A percentile compares a stretch with the other conserved stretches of the same genome.
phyloP scores from a whole-genome alignment of 208 protist genomes.

The Leishmania arabica region DNA sequence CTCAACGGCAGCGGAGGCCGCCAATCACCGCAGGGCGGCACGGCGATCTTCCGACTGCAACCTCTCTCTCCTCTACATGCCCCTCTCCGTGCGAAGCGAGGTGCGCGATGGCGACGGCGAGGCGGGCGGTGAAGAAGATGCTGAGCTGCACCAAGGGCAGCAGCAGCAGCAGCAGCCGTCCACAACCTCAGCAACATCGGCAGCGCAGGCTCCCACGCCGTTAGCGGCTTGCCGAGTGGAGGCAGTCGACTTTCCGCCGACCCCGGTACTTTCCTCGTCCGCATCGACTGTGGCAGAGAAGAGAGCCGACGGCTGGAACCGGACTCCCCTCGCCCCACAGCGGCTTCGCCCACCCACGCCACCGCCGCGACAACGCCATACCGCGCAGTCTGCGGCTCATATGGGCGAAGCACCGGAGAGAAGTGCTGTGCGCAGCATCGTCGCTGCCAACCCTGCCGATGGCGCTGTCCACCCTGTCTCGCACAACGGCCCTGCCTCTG shows the following conservation, averaged over 20 bases:
- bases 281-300: neutral
- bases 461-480: neutral
- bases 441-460: neutral
- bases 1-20: neutral
- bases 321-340: neutral
- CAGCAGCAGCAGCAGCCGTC: neutral
- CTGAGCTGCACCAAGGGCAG: neutral
- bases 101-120: neutral
- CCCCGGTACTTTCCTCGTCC: neutral
- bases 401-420: neutral
- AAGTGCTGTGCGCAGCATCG: neutral
- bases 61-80: neutral
- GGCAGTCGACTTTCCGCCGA: neutral
- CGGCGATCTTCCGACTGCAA: neutral
- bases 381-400: neutral
- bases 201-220: neutral
- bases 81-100: slow-evolving; percentile 4
- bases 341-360: slow-evolving; percentile 22
- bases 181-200: neutral
- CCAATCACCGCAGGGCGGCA: neutral
- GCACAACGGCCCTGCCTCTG: neutral
- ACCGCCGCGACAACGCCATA: slow-evolving; percentile 25
- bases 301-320: neutral
- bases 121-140: neutral
- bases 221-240: neutral